These are phyloP conservation scores for Candida schatavii DNA, from an alignment of 805 yeast species.

Conservation along the genomic window DNA sequence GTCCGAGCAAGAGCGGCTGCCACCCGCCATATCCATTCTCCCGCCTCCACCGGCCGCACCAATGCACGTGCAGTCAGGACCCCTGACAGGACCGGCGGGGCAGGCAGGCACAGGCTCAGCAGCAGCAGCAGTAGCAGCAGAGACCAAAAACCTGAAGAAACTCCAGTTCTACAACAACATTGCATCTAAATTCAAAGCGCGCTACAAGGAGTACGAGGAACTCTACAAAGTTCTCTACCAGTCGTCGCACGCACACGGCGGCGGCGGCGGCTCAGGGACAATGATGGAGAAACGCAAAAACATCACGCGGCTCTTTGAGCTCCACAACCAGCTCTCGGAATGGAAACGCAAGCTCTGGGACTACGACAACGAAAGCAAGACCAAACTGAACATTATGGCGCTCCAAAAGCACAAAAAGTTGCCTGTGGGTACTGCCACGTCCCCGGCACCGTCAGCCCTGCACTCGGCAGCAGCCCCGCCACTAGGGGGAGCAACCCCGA, in stretches of 20 bases:
- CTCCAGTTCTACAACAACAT: slow-evolving; percentile 39
- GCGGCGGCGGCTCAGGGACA: slow-evolving; percentile 5
- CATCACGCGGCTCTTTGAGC: slow-evolving; percentile 40
- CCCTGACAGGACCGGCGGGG: not conserved
- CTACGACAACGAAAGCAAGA: slow-evolving; percentile 29
- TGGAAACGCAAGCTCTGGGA: slow-evolving; percentile 61
- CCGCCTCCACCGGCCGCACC: not conserved
- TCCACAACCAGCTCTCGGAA: slow-evolving; percentile 50
- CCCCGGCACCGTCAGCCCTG: no score
- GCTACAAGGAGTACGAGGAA: slow-evolving; percentile 48
- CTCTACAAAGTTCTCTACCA: slow-evolving; percentile 34
- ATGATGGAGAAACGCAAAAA: slow-evolving; percentile 21
- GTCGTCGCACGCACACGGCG: not conserved
- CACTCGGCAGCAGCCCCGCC: not conserved
- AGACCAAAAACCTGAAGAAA: slow-evolving; percentile 14
- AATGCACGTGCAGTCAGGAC: not conserved
- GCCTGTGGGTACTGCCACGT: not conserved
- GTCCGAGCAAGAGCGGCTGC: slow-evolving; percentile 2
- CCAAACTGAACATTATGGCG: slow-evolving; percentile 32
- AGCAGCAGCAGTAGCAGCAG: not conserved
- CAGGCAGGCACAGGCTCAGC: not conserved
- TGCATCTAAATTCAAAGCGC: slow-evolving; percentile 45
- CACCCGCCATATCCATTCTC: not conserved
- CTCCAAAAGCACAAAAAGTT: slow-evolving; percentile 36
- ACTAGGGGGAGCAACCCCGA: no score